A percentile compares a stretch with the other conserved stretches of the same genome.
Evolutionary conservation across 768 basidiomycete species (phyloP).

Genomic region (Boletus sensibilis): DNA sequence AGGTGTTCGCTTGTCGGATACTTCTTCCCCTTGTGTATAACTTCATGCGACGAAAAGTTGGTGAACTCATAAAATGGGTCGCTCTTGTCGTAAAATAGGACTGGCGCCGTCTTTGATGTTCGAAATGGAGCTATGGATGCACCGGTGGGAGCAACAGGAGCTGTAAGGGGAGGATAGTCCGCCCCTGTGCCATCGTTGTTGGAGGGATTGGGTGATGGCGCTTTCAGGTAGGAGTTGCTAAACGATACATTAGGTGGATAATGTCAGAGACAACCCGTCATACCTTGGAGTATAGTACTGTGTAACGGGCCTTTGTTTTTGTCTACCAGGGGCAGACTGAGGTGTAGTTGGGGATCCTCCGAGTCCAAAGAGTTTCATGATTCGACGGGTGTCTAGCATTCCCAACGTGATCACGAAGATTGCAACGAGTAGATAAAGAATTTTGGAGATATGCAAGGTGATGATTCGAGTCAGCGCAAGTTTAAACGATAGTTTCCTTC

Average conservation of each 20-base stretch:
- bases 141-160: conserved; percentile 29
- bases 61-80: conserved; percentile 70
- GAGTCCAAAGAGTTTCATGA: conserved; percentile 34
- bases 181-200: conserved; percentile 8
- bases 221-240: conserved; percentile 18
- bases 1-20: conserved; percentile 80
- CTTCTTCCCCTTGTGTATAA: conserved; percentile 57
- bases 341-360: conserved; percentile 28
- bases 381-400: conserved; percentile 34
- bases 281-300: conserved; percentile 27
- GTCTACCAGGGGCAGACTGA: conserved; percentile 20
- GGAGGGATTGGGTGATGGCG: conserved; percentile 5
- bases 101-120: conserved; percentile 32
- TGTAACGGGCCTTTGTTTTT: conserved; percentile 23
- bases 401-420: conserved; percentile 24
- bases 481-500: conserved; percentile 14
- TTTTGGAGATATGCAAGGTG: conserved; percentile 20
- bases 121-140: conserved; percentile 31
- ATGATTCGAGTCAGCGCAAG: conserved; percentile 15
- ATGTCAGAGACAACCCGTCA: not conserved
- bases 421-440: conserved; percentile 25
- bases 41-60: conserved; percentile 68
- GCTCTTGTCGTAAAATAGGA: conserved; percentile 65
- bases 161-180: conserved; percentile 35
- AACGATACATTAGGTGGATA: not conserved